phyloP scores from a whole-genome alignment of 139 green algal species.

The Desmodesmus armatus region DNA sequence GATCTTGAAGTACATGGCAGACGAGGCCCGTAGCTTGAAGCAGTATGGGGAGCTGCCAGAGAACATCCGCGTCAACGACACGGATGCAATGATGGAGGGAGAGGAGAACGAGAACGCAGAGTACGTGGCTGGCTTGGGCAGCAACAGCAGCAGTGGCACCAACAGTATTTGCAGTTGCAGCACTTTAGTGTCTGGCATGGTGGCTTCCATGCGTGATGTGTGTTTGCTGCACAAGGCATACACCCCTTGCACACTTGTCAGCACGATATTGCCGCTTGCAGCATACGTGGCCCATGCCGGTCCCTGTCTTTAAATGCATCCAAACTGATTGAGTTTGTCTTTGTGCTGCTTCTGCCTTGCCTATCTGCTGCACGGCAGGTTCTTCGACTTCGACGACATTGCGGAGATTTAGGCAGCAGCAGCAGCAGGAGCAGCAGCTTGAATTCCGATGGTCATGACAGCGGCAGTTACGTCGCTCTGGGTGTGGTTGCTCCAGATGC shows the following conservation, averaged over 20 bases:
- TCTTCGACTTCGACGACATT: slow-evolving; percentile 90
- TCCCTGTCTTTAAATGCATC: too few relatives aligned
- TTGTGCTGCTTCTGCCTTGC: slow-evolving; percentile 62
- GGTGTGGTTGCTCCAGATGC: too few relatives aligned
- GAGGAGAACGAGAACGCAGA: slow-evolving; percentile 64
- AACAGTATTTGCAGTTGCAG: too few relatives aligned
- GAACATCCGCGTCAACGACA: slow-evolving; percentile 85
- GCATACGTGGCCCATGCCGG: too few relatives aligned
- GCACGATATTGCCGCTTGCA: too few relatives aligned
- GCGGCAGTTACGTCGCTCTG: too few relatives aligned
- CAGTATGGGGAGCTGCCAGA: slow-evolving; percentile 98
- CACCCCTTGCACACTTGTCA: too few relatives aligned
- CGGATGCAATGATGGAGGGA: slow-evolving; percentile 67
- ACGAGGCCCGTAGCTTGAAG: slow-evolving; percentile 86
- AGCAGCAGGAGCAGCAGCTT: not conserved
- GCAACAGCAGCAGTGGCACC: too few relatives aligned
- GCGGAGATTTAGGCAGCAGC: slow-evolving; percentile 56
- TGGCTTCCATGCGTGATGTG: too few relatives aligned
- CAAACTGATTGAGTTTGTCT: slow-evolving; percentile 47
- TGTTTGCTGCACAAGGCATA: too few relatives aligned
- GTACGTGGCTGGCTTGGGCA: slow-evolving; percentile 59
- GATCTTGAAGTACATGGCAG: slow-evolving; percentile 99
- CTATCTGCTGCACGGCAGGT: slow-evolving; percentile 70
- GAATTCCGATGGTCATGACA: not conserved
- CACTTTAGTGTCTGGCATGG: too few relatives aligned